Evolutionary conservation across 345 rosid species (phyloP).

Genomic region (Microcos paniculata): DNA sequence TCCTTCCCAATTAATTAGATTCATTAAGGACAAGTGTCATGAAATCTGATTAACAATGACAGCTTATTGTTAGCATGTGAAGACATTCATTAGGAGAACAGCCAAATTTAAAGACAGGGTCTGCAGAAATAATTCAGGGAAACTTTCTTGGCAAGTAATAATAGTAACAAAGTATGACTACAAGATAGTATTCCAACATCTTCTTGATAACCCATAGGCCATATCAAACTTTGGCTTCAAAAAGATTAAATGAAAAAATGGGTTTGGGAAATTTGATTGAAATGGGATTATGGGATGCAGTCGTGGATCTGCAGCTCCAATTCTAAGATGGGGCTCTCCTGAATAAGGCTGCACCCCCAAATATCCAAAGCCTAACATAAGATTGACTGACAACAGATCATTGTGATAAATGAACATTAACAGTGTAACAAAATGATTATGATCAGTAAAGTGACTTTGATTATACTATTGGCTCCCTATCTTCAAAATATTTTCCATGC

Average conservation of each 20-base stretch:
- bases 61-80: constrained; percentile 11
- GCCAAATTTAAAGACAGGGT: not conserved
- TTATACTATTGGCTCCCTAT: not conserved
- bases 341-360: not conserved
- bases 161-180: not conserved
- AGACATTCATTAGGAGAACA: constrained; percentile 5
- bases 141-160: not conserved
- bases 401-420: not conserved
- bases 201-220: not conserved
- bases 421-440: not conserved
- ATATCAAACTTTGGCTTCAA: not conserved
- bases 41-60: constrained; percentile 12
- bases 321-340: not conserved
- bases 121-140: not conserved
- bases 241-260: not conserved
- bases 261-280: no score
- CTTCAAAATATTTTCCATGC: not conserved
- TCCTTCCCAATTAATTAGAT: not conserved
- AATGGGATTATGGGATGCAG: no score
- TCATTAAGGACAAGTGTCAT: not conserved
- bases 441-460: not conserved
- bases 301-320: not conserved
- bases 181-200: not conserved
- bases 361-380: not conserved
- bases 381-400: not conserved